phyloP scores from a whole-genome alignment of 169 alveolate genomes.

The Plasmodium cynomolgi region DNA sequence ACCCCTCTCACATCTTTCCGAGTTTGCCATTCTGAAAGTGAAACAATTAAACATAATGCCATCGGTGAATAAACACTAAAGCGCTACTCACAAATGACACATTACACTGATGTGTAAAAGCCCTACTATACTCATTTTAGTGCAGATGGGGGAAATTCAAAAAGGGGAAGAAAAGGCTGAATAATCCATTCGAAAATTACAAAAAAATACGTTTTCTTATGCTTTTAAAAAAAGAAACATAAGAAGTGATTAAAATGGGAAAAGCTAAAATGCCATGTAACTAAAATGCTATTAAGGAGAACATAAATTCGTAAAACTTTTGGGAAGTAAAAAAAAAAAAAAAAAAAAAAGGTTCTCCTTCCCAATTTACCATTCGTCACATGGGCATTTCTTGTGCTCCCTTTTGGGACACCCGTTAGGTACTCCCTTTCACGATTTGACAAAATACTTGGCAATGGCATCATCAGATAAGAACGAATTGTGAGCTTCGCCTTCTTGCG shows the following conservation, averaged over 20 bases:
- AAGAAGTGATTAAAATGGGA: neutral
- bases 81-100: neutral
- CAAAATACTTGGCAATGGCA: slow-evolving; percentile 40
- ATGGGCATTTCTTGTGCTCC: neutral
- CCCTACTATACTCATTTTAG: neutral
- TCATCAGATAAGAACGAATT: slow-evolving; percentile 36
- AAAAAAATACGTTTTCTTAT: neutral
- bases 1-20: neutral
- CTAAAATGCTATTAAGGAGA: neutral
- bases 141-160: neutral
- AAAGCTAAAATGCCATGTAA: neutral
- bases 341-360: neutral
- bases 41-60: neutral
- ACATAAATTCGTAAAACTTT: neutral
- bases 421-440: slow-evolving; percentile 7
- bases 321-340: neutral
- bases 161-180: neutral
- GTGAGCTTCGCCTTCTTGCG: neutral
- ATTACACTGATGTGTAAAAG: neutral
- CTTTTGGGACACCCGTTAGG: neutral
- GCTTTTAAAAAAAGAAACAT: neutral
- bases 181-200: neutral
- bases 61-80: neutral
- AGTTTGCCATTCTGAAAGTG: neutral
- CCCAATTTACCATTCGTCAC: neutral